Percentiles rank a stretch among this genome's conserved stretches.
These are phyloP conservation scores for Exidia glandulosa DNA, from an alignment of 768 basidiomycete genomes.

Conservation along the genomic window DNA sequence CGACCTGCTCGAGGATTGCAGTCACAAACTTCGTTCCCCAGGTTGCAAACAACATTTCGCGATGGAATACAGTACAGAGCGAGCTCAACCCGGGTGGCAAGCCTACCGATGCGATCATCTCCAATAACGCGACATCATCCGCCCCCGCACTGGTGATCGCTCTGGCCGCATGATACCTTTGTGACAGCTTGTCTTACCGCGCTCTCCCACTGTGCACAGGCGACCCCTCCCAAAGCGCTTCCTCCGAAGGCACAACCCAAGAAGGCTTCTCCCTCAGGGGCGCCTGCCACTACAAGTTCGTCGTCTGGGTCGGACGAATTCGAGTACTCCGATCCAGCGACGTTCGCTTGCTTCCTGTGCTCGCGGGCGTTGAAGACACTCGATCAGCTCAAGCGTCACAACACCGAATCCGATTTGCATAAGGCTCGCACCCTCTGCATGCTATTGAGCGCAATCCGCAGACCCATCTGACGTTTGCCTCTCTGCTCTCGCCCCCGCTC, in stretches of 20 bases:
- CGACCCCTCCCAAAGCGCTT: slow-evolving; percentile 16
- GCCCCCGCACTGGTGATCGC: slow-evolving; percentile 5
- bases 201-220: neutral
- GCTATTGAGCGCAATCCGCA: slow-evolving; percentile 11
- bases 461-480: slow-evolving; percentile 23
- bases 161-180: slow-evolving; percentile 7
- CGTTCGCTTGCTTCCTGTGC: slow-evolving; percentile 80
- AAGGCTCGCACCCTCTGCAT: slow-evolving; percentile 50
- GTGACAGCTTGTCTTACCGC: neutral
- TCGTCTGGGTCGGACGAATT: slow-evolving; percentile 44
- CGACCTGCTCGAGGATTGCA: neutral
- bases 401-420: slow-evolving; percentile 88
- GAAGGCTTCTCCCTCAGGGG: neutral
- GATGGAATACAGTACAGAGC: slow-evolving; percentile 95
- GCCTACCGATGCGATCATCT: slow-evolving; percentile 10
- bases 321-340: slow-evolving; percentile 69
- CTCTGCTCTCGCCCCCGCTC: slow-evolving; percentile 2
- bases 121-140: slow-evolving; percentile 18
- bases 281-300: neutral
- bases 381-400: slow-evolving; percentile 82
- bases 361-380: slow-evolving; percentile 83
- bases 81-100: slow-evolving; percentile 43
- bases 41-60: slow-evolving; percentile 84
- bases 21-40: slow-evolving; percentile 19
- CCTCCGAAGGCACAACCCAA: neutral